phyloP scores from a whole-genome alignment of 768 basidiomycete species.

The Trametes cubensis region DNA sequence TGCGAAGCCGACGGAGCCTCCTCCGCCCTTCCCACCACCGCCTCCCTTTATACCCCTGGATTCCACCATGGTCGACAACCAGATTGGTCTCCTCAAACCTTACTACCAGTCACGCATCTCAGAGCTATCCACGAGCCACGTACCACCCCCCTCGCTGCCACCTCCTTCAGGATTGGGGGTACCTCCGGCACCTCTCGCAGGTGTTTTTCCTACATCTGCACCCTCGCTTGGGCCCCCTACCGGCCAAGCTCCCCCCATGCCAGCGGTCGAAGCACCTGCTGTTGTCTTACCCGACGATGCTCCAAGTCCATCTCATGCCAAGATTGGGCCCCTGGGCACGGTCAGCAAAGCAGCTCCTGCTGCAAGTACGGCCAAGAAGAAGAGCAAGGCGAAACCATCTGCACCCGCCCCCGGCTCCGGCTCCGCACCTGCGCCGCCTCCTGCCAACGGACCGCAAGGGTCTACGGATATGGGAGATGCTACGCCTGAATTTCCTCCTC shows the following conservation, averaged over 20 bases:
- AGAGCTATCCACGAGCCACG: conserved; percentile 39
- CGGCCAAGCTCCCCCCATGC: conserved; percentile 26
- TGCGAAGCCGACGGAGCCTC: conserved; percentile 70
- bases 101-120: conserved; percentile 70
- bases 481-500: background rate
- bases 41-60: conserved; percentile 78
- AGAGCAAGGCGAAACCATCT: conserved; percentile 42
- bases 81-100: conserved; percentile 81
- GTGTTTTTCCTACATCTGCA: conserved; percentile 17
- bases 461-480: conserved; percentile 1
- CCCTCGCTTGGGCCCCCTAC: background rate
- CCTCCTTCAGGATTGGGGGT: conserved; percentile 16
- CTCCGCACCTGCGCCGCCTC: conserved; percentile 8
- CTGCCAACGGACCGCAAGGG: background rate
- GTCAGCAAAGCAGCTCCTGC: conserved; percentile 55
- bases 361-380: conserved; percentile 56
- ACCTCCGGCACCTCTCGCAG: background rate
- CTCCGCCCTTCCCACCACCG: conserved; percentile 83
- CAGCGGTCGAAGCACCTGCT: conserved; percentile 26
- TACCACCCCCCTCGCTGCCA: conserved; percentile 24
- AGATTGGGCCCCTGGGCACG: conserved; percentile 81
- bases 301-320: conserved; percentile 59
- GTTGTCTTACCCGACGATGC: conserved; percentile 65
- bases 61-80: conserved; percentile 63
- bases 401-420: conserved; percentile 19